phyloP scores from a whole-genome alignment of 805 yeast species.

The Barnettozyma sucrosica region DNA sequence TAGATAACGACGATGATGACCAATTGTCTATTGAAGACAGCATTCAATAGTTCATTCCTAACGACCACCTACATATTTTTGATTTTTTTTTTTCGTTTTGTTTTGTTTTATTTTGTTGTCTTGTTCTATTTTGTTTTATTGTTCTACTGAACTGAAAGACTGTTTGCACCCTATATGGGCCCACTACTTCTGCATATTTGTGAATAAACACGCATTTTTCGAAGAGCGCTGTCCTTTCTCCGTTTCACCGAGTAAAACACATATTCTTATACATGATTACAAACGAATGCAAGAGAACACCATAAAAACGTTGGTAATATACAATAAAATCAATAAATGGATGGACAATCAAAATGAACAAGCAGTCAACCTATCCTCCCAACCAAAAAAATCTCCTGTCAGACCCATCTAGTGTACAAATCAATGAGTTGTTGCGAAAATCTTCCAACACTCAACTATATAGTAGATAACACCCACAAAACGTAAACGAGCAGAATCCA shows the following conservation, averaged over 20 bases:
- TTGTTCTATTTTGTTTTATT: neutral
- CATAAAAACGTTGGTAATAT: neutral
- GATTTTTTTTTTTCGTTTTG: neutral
- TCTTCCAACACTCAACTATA: neutral
- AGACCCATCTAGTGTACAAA: slow-evolving; percentile 1
- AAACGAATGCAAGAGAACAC: neutral
- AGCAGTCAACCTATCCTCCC: neutral
- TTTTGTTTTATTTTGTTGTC: no score
- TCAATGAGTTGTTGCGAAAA: neutral
- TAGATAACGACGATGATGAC: slow-evolving; percentile 7
- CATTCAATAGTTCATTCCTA: neutral
- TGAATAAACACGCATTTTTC: neutral
- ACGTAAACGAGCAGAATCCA: neutral
- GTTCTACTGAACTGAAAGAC: neutral
- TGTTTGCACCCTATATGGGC: no score
- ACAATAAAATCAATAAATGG: neutral
- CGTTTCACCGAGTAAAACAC: neutral
- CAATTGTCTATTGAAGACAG: slow-evolving; percentile 10
- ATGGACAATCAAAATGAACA: neutral
- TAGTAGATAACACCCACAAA: neutral
- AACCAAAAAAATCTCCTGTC: neutral
- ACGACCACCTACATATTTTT: neutral
- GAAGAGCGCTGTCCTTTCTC: neutral
- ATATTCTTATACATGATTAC: neutral
- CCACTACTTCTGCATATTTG: no score